These are phyloP conservation scores for Saprolegnia diclina DNA, from an alignment of 352 stramenopile genomes.

Conservation along the genomic window DNA sequence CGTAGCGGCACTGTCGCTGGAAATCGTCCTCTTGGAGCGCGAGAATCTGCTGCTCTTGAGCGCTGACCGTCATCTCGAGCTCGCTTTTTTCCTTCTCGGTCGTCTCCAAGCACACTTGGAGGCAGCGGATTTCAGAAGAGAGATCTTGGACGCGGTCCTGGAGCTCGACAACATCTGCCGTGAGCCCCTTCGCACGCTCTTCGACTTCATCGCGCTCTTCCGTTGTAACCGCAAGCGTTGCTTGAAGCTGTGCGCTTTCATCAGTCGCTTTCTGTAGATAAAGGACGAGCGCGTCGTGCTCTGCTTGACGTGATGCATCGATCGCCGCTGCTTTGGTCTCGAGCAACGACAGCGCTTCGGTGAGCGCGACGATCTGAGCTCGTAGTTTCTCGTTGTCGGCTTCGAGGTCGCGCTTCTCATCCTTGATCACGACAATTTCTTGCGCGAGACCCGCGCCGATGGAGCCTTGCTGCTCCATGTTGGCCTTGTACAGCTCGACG, in stretches of 20 bases:
- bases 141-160: constrained; percentile 8
- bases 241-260: background rate
- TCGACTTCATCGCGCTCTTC: background rate
- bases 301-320: background rate
- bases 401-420: background rate
- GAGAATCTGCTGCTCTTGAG: constrained; percentile 3
- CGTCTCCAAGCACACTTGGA: background rate
- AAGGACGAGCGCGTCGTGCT: background rate
- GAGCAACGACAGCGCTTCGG: no score
- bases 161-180: background rate
- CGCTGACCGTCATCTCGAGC: background rate
- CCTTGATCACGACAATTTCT: background rate
- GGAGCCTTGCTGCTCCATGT: background rate
- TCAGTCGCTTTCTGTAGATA: background rate
- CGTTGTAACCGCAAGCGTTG: background rate
- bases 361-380: background rate
- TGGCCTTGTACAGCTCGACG: background rate
- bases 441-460: background rate
- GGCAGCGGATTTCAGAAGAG: background rate
- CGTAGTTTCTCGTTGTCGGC: background rate
- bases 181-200: background rate
- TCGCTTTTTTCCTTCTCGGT: background rate
- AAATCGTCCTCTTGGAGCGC: constrained; percentile 12
- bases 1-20: constrained; percentile 1
- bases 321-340: background rate